A percentile compares a stretch with the other conserved stretches of the same genome.
Conservation (phyloP, 345 rosid genomes). For the Carallia brachiata region DNA sequence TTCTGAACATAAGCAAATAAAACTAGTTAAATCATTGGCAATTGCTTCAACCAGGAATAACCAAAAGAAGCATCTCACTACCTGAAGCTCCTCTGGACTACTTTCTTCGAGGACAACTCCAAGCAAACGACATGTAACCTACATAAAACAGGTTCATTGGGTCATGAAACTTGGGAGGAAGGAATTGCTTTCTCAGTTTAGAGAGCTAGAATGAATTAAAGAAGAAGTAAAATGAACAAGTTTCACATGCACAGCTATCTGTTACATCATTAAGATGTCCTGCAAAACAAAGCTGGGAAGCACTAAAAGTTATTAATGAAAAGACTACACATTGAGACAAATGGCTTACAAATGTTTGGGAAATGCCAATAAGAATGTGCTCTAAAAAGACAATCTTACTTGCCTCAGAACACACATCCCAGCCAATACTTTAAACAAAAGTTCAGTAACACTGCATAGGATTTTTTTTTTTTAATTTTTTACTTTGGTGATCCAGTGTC, state of each 20-base stretch:
- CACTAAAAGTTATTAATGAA: background rate
- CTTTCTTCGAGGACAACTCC: constrained; percentile 91
- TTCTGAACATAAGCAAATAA: constrained; percentile 44
- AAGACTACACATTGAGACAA: background rate
- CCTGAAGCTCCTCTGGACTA: constrained; percentile 89
- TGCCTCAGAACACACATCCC: too few relatives aligned
- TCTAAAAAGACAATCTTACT: too few relatives aligned
- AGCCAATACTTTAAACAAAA: too few relatives aligned
- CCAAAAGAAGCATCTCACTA: constrained; percentile 19
- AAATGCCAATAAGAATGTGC: too few relatives aligned
- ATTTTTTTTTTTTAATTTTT: too few relatives aligned
- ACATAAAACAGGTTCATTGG: constrained; percentile 18
- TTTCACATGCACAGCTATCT: background rate
- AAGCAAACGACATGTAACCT: constrained; percentile 92
- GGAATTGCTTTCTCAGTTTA: constrained; percentile 7
- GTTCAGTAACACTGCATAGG: too few relatives aligned
- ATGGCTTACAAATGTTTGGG: background rate
- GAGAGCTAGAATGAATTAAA: background rate
- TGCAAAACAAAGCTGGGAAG: background rate
- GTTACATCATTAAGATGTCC: background rate
- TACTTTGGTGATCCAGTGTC: too few relatives aligned
- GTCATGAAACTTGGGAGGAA: constrained; percentile 1
- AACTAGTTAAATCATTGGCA: constrained; percentile 10
- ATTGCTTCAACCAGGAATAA: constrained; percentile 12
- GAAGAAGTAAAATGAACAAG: background rate